Base-by-base conservation (phyloP, 495 filamentous ascomycete genomes). In the Neurospora sp. region DNA sequence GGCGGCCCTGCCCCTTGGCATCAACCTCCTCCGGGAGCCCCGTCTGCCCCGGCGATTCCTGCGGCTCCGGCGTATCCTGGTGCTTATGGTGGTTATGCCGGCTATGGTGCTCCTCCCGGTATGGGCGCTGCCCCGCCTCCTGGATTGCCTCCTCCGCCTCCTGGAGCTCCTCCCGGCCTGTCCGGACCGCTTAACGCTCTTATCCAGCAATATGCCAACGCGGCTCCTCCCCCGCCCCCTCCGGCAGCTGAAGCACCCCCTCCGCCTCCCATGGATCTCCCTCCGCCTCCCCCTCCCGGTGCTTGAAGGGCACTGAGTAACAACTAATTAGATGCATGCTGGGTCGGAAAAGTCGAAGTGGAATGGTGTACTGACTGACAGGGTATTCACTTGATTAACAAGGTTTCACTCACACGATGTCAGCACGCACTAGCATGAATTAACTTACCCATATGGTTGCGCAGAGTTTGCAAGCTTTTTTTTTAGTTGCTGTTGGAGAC, bases 221-320 rank as follows among this genome's bases (percentile, higher is more conserved):
- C 86, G 72, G 84, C 83, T 44, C 86, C 84, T 46, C 90, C 90
- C 70, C 90, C 88, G 4, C 84, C 85, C 10, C 85, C 86, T 35
- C 81, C 83, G 27, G 80, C 83, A 42, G 85, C 86, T 76, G 91
- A 90, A 71, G 89, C 88, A 41, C 92, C 92, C 62, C 92, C 92
- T 1, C 92, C 91, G 69, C 90, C 91, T 72, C 92, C 92, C 5
- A 90, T 88, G 79, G 92, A 94, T 74, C 87, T 90, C 78, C 91
- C 91, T 42, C 92, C 92, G 27, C 92, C 92, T 18, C 92, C 92
- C 72, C 91, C 92, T 62, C 87, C 88, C 10, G 86, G 86, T 72
- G 83, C 83, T 72, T 89, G 54, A 66, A 66, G 27, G 27, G 27
- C 54, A 66, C 54, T 35, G 54, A 35, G 54, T 62, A 66, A 31